Conservation (phyloP, 139 green algal species). For the Closterium sp. region DNA sequence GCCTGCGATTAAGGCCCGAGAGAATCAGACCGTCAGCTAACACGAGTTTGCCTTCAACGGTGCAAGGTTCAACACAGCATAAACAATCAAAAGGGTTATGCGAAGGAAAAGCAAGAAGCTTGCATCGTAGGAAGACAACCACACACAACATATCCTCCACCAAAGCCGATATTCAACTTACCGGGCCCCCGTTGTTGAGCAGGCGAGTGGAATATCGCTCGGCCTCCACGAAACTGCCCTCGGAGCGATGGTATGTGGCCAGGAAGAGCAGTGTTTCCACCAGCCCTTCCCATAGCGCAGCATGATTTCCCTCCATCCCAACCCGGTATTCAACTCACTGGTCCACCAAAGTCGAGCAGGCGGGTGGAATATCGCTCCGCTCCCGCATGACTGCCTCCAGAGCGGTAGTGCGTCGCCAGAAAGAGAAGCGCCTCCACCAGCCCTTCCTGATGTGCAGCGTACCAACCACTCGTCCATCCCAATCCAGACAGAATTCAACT, state of each 20-base stretch:
- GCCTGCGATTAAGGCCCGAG: constrained; percentile 20
- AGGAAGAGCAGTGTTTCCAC: constrained; percentile 87
- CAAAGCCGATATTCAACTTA: constrained; percentile 27
- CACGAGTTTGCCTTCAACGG: too few species aligned
- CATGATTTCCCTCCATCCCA: too few species aligned
- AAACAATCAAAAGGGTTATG: not conserved
- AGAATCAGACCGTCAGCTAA: not conserved
- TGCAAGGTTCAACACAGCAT: not conserved
- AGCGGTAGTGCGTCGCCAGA: constrained; percentile 62
- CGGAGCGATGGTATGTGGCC: constrained; percentile 47
- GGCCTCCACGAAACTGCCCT: constrained; percentile 60
- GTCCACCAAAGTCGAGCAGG: constrained; percentile 80
- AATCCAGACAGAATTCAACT: too few species aligned
- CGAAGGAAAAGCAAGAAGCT: not conserved
- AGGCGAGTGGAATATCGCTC: constrained; percentile 61
- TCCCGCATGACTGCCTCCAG: constrained; percentile 53
- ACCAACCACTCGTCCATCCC: too few species aligned
- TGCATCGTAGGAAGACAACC: not conserved
- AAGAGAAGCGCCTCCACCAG: constrained; percentile 82
- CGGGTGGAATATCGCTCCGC: constrained; percentile 69
- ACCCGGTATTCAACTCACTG: constrained; percentile 42
- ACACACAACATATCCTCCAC: not conserved
- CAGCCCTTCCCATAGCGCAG: not conserved
- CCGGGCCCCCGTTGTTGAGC: constrained; percentile 75
- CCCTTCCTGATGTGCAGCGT: not conserved